Percentiles rank a stretch among this genome's conserved stretches.
Conservation (phyloP, 2,329 filamentous ascomycete species). For the Fusarium tricinctum region DNA sequence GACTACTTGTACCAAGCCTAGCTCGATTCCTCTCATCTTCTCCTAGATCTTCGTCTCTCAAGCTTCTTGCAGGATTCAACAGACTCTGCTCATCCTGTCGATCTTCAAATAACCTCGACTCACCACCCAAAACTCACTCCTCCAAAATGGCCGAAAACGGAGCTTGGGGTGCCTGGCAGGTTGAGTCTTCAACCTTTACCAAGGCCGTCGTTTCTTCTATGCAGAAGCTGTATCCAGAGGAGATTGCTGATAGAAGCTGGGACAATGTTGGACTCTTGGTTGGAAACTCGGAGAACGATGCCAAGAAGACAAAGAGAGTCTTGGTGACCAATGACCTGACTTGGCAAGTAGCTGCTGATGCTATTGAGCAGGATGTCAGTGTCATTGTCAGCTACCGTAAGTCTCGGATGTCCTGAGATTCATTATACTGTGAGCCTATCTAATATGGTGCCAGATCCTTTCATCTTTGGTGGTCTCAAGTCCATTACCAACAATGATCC, state of each 20-base stretch:
- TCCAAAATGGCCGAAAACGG: conserved; percentile 49
- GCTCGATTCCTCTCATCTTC: conserved; percentile 1
- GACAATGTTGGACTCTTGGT: conserved; percentile 94
- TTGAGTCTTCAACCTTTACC: conserved; percentile 60
- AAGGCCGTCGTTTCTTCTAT: conserved; percentile 81
- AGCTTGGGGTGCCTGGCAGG: conserved; percentile 59
- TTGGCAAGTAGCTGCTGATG: conserved; percentile 88
- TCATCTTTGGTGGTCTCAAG: conserved; percentile 95
- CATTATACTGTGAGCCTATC: background rate
- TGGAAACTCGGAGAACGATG: conserved; percentile 57
- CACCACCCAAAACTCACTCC: conserved; percentile 2
- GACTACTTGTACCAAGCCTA: conserved; percentile 20
- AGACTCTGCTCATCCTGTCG: conserved; percentile 44
- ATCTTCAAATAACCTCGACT: background rate
- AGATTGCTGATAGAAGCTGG: conserved; percentile 89
- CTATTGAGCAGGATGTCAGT: conserved; percentile 80
- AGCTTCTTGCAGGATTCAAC: background rate
- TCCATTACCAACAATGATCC: conserved; percentile 85
- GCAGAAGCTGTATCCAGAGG: conserved; percentile 89
- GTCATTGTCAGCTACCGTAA: conserved; percentile 91
- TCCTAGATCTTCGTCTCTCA: background rate
- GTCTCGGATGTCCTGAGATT: conserved; percentile 10
- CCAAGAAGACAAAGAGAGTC: conserved; percentile 55
- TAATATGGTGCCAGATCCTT: conserved; percentile 75
- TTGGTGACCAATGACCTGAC: conserved; percentile 89